phyloP scores from a whole-genome alignment of 768 basidiomycete genomes.

The Xerocomellus intermedius region DNA sequence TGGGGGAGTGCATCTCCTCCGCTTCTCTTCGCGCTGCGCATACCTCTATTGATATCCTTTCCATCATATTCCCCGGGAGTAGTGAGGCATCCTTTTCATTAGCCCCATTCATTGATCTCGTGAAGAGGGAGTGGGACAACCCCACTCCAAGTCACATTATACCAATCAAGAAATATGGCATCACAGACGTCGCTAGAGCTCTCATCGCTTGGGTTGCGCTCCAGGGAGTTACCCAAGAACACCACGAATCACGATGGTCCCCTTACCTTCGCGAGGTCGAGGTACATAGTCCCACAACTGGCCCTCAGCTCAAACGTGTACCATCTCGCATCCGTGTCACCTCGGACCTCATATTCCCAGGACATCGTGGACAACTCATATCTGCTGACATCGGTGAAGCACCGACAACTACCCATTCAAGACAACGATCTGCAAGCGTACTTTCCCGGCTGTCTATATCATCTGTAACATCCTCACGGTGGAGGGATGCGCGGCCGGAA shows the following conservation, averaged over 20 bases:
- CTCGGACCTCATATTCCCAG: conserved; percentile 68
- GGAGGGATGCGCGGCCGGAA: conserved; percentile 25
- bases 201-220: conserved; percentile 79
- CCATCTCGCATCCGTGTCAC: conserved; percentile 69
- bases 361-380: conserved; percentile 67
- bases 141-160: conserved; percentile 49
- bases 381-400: conserved; percentile 79
- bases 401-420: conserved; percentile 30
- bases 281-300: conserved; percentile 46
- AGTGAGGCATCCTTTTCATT: conserved; percentile 82
- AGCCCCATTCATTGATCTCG: conserved; percentile 74
- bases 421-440: conserved; percentile 29
- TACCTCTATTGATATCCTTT: conserved; percentile 71
- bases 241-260: conserved; percentile 74
- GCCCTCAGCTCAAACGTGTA: conserved; percentile 32
- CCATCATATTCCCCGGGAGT: conserved; percentile 69
- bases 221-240: conserved; percentile 78
- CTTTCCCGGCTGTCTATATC: conserved; percentile 28
- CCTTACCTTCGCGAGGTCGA: conserved; percentile 63
- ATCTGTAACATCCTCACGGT: conserved; percentile 26
- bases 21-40: conserved; percentile 74
- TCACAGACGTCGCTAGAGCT: conserved; percentile 65
- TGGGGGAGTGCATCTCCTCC: conserved; percentile 74
- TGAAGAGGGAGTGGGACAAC: conserved; percentile 73
- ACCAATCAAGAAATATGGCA: conserved; percentile 59